These are phyloP conservation scores for Chenopodium quinoa DNA, from an alignment of 148 eudicot species.

Conservation along the genomic window DNA sequence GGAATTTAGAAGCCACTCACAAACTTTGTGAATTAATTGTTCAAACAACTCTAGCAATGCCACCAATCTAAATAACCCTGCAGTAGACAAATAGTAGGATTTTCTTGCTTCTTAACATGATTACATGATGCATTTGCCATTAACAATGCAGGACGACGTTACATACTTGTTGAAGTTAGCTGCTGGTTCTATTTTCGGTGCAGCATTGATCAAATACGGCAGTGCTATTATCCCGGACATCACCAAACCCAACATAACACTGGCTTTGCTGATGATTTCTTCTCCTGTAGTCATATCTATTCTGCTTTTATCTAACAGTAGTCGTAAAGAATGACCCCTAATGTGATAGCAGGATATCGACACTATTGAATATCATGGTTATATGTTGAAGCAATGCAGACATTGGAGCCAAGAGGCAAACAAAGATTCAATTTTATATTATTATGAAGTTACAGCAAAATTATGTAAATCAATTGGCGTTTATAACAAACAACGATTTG, in stretches of 20 bases:
- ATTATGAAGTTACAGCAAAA: neutral
- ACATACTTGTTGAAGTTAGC: conserved; percentile 47
- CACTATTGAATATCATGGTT: neutral
- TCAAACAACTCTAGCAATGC: neutral
- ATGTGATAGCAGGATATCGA: neutral
- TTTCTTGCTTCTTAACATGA: neutral
- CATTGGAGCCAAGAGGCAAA: neutral
- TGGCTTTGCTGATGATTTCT: conserved; percentile 47
- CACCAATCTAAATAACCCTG: neutral
- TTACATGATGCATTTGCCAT: neutral
- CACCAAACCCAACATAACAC: conserved; percentile 49
- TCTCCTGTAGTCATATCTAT: conserved; percentile 41
- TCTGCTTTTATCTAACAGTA: conserved; percentile 34
- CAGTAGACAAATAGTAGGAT: neutral
- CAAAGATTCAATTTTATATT: neutral
- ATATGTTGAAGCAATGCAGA: conserved; percentile 1
- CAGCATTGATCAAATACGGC: conserved; percentile 62
- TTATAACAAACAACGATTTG: too few species aligned
- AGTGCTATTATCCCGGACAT: conserved; percentile 50
- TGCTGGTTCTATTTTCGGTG: conserved; percentile 47
- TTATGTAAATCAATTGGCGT: too few species aligned
- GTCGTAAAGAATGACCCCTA: conserved; percentile 25
- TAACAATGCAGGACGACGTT: conserved; percentile 43
- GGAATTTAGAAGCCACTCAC: too few species aligned
- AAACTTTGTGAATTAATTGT: too few species aligned